Percentiles rank a stretch among this genome's conserved stretches.
phyloP scores from a whole-genome alignment of 1,284 basidiomycete genomes.

The Sporisorium scitamineum region DNA sequence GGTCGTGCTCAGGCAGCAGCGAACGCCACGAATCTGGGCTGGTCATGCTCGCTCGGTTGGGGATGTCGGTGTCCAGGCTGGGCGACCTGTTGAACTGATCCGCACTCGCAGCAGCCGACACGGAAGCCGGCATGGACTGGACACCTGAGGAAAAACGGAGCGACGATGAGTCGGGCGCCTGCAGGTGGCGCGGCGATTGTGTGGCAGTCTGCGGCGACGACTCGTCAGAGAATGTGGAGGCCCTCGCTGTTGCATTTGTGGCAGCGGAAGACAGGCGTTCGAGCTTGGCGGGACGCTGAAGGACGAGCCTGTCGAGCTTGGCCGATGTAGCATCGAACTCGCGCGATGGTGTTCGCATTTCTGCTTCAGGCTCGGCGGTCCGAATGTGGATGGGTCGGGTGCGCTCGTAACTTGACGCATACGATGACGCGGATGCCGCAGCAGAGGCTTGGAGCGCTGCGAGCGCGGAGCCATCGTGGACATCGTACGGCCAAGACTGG shows the following conservation, averaged over 20 bases:
- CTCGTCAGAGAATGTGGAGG: slow-evolving; percentile 19
- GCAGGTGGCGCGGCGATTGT: slow-evolving; percentile 15
- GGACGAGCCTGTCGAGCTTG: slow-evolving; percentile 23
- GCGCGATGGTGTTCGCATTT: slow-evolving; percentile 16
- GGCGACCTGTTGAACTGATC: slow-evolving; percentile 8
- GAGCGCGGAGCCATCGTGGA: slow-evolving; percentile 9
- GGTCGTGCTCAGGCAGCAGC: slow-evolving; percentile 56
- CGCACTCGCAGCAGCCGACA: background rate
- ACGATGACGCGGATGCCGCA: background rate
- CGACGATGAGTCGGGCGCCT: slow-evolving; percentile 9
- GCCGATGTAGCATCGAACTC: slow-evolving; percentile 8
- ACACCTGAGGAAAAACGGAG: slow-evolving; percentile 10
- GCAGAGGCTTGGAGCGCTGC: slow-evolving; percentile 19
- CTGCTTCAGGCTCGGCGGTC: background rate
- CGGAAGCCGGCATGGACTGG: background rate
- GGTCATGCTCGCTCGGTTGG: slow-evolving; percentile 26
- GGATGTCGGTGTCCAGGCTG: slow-evolving; percentile 14
- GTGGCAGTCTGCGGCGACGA: slow-evolving; percentile 34
- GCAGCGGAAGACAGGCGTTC: slow-evolving; percentile 39
- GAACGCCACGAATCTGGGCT: slow-evolving; percentile 60
- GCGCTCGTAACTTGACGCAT: slow-evolving; percentile 2
- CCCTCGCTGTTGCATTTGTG: slow-evolving; percentile 34
- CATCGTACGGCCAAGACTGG: slow-evolving; percentile 32
- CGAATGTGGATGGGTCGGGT: slow-evolving; percentile 2
- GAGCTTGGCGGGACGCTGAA: slow-evolving; percentile 43